Evolutionary conservation across 331 rosid genomes (phyloP).

Genomic region (Saraca asoca): DNA sequence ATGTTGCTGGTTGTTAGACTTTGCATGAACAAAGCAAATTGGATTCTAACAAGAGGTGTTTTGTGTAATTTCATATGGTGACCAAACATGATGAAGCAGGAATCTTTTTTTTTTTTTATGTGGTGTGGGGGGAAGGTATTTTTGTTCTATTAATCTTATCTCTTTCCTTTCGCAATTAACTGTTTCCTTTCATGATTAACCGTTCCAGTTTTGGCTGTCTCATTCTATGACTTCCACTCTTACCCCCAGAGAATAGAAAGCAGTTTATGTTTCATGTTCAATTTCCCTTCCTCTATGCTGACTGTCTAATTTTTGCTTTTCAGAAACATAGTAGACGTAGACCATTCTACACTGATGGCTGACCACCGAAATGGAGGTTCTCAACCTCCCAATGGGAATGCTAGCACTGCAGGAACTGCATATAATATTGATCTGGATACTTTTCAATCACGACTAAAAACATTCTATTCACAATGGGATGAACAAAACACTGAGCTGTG

Average conservation of each 20-base stretch:
- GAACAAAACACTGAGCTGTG: constrained; percentile 48
- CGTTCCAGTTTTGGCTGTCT: no score
- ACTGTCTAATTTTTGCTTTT: background rate
- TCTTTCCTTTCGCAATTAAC: background rate
- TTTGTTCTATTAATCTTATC: background rate
- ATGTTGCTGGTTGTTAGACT: background rate
- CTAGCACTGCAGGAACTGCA: constrained; percentile 37
- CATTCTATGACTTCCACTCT: no score
- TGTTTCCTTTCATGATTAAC: background rate
- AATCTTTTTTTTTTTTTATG: no score
- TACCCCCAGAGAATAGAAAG: background rate
- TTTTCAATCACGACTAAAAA: constrained; percentile 42
- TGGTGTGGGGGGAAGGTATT: no score
- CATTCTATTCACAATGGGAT: constrained; percentile 58
- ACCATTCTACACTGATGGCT: constrained; percentile 37
- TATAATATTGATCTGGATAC: constrained; percentile 49
- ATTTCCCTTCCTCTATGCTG: background rate
- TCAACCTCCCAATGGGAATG: constrained; percentile 41
- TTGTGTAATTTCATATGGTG: background rate
- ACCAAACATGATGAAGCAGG: background rate
- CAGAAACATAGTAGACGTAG: constrained; percentile 11
- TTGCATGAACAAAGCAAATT: background rate
- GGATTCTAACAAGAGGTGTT: background rate
- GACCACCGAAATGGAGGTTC: constrained; percentile 50
- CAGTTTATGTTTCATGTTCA: background rate